A percentile compares a stretch with the other conserved stretches of the same genome.
phyloP scores from a whole-genome alignment of 1,139 yeast species.

The Cylindricascospora bacillispora region DNA sequence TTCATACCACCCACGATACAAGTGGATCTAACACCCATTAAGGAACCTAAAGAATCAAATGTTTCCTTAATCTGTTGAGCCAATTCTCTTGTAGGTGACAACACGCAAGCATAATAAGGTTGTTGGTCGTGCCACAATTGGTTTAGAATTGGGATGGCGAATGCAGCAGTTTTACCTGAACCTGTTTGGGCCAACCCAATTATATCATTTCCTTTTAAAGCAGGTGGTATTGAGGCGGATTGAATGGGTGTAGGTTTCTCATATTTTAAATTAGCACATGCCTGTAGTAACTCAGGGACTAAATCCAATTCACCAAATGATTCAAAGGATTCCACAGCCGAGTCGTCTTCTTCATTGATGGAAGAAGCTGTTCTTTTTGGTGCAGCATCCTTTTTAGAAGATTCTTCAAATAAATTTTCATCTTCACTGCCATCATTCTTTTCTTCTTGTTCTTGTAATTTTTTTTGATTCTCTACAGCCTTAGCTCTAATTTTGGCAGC shows the following conservation, averaged over 20 bases:
- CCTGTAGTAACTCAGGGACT: conserved; percentile 71
- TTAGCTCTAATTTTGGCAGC: conserved; percentile 41
- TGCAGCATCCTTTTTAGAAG: too few species aligned
- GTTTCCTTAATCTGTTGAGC: conserved; percentile 95
- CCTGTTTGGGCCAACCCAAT: conserved; percentile 80
- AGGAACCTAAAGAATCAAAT: conserved; percentile 81
- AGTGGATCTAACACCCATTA: conserved; percentile 79
- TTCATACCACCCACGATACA: conserved; percentile 98
- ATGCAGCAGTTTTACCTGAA: conserved; percentile 78
- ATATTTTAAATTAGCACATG: conserved; percentile 56
- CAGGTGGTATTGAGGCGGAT: conserved; percentile 82
- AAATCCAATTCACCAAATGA: conserved; percentile 42
- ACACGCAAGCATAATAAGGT: conserved; percentile 77
- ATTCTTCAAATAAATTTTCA: conserved; percentile 5
- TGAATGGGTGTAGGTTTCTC: conserved; percentile 83
- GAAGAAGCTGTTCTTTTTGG: conserved; percentile 4
- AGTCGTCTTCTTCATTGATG: conserved; percentile 13
- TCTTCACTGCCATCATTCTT: conserved; percentile 3
- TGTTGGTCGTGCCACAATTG: conserved; percentile 80
- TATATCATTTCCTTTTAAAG: conserved; percentile 72
- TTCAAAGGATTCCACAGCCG: conserved; percentile 19
- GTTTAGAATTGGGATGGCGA: conserved; percentile 82
- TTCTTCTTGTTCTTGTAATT: conserved; percentile 5
- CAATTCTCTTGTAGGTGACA: conserved; percentile 94
- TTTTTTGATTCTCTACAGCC: conserved; percentile 30